Percentiles rank a stretch among this genome's conserved stretches.
phyloP scores from a whole-genome alignment of 768 basidiomycete species.

The Boletus reticuloceps region DNA sequence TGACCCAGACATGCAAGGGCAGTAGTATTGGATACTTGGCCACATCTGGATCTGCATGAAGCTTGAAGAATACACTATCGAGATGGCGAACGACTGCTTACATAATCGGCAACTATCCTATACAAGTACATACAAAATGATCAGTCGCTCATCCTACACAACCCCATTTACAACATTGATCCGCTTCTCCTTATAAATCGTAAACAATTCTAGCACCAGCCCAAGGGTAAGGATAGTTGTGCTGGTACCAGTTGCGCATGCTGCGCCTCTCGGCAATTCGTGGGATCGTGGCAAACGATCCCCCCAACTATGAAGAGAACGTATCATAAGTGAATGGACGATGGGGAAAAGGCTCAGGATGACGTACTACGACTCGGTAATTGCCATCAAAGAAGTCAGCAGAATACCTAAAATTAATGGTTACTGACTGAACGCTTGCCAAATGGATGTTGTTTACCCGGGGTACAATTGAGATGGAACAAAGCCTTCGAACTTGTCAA shows the following conservation, averaged over 20 bases:
- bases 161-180: too few species aligned
- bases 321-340: background rate
- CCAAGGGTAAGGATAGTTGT: constrained; percentile 90
- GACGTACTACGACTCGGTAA: constrained; percentile 84
- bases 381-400: constrained; percentile 88
- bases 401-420: constrained; percentile 53
- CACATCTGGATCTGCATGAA: constrained; percentile 17
- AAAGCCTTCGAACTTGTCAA: constrained; percentile 75
- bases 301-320: constrained; percentile 64
- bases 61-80: too few species aligned
- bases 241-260: constrained; percentile 89
- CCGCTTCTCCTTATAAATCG: constrained; percentile 32
- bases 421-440: background rate
- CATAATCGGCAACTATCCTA: constrained; percentile 1
- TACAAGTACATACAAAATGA: constrained; percentile 7
- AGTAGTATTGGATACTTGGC: constrained; percentile 61
- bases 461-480: constrained; percentile 78
- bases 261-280: constrained; percentile 72
- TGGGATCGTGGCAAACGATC: constrained; percentile 84
- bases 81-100: background rate
- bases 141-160: background rate
- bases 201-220: constrained; percentile 71
- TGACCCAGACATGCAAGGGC: constrained; percentile 59
- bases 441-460: constrained; percentile 47
- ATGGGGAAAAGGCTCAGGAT: background rate